A percentile compares a stretch with the other conserved stretches of the same genome.
phyloP scores from a whole-genome alignment of 371 early-diverging fungal genomes.

The Pancytospora epiphaga region DNA sequence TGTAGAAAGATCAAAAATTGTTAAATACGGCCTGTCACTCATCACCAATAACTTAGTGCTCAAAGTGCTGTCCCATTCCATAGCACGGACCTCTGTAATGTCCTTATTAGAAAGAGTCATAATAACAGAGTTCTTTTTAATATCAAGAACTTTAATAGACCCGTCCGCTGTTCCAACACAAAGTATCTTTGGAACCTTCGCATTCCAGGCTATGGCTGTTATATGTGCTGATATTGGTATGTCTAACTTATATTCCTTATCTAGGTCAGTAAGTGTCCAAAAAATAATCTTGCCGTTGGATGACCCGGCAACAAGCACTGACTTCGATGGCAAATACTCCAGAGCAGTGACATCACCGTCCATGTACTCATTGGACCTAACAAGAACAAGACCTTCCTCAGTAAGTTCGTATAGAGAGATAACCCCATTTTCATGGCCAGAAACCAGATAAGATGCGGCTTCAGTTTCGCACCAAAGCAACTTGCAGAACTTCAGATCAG shows the following conservation, averaged over 20 bases:
- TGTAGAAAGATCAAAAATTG: slow-evolving; percentile 25
- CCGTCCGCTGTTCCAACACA: slow-evolving; percentile 54
- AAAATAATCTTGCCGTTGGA: slow-evolving; percentile 54
- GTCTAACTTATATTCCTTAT: slow-evolving; percentile 56
- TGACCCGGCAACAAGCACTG: slow-evolving; percentile 55
- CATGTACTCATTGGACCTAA: slow-evolving; percentile 17
- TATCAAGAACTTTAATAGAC: slow-evolving; percentile 53
- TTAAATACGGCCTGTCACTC: slow-evolving; percentile 14
- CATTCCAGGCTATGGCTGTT: slow-evolving; percentile 55
- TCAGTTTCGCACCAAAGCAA: slow-evolving; percentile 54
- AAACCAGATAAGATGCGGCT: slow-evolving; percentile 40
- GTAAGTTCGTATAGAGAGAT: slow-evolving; percentile 40
- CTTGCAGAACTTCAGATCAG: slow-evolving; percentile 54
- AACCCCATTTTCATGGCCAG: slow-evolving; percentile 54
- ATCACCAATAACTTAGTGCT: slow-evolving; percentile 39
- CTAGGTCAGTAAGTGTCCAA: slow-evolving; percentile 51
- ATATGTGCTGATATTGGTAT: slow-evolving; percentile 43
- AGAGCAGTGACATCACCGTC: slow-evolving; percentile 58
- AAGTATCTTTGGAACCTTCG: slow-evolving; percentile 55
- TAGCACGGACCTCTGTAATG: slow-evolving; percentile 12
- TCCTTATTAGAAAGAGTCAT: slow-evolving; percentile 41
- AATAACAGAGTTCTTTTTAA: slow-evolving; percentile 55
- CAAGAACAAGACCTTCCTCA: slow-evolving; percentile 20
- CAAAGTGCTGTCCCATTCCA: slow-evolving; percentile 32
- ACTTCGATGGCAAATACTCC: slow-evolving; percentile 51